Percentiles rank a stretch among this genome's conserved stretches.
Conservation (phyloP, 169 alveolate genomes). For the Cystoisospora suis region DNA sequence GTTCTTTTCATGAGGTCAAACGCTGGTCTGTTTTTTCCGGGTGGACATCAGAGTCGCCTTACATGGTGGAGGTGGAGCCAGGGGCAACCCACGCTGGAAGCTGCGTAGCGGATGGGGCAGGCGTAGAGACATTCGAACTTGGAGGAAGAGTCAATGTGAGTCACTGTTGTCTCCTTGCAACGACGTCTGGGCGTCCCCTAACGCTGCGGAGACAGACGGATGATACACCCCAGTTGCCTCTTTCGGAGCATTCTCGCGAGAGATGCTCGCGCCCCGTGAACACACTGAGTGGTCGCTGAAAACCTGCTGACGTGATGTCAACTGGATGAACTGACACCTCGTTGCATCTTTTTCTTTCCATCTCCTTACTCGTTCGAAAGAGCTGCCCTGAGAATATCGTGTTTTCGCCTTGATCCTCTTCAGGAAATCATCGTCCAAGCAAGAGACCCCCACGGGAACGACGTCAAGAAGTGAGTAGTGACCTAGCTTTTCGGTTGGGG, state of each 20-base stretch:
- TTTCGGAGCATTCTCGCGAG: background rate
- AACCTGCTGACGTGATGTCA: background rate
- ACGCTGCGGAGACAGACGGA: background rate
- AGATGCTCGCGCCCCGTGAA: background rate
- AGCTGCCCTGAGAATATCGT: background rate
- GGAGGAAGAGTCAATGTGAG: background rate
- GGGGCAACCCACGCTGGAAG: background rate
- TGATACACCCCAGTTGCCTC: background rate
- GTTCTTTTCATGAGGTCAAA: background rate
- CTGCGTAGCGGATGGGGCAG: slow-evolving; percentile 2
- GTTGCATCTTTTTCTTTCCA: background rate
- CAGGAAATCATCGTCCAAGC: slow-evolving; percentile 43
- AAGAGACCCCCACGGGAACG: slow-evolving; percentile 27
- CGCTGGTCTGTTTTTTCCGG: background rate
- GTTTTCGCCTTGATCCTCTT: background rate
- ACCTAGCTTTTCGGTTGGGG: background rate
- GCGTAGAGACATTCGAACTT: background rate
- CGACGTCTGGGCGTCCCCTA: background rate
- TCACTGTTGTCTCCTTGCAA: background rate
- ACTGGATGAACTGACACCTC: background rate
- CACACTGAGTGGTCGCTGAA: background rate
- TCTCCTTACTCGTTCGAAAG: background rate
- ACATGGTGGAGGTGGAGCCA: background rate
- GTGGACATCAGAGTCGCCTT: background rate
- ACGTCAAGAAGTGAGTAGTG: background rate